These are phyloP conservation scores for Cadophora gregata DNA, from an alignment of 2,329 filamentous ascomycete species.

Conservation along the genomic window DNA sequence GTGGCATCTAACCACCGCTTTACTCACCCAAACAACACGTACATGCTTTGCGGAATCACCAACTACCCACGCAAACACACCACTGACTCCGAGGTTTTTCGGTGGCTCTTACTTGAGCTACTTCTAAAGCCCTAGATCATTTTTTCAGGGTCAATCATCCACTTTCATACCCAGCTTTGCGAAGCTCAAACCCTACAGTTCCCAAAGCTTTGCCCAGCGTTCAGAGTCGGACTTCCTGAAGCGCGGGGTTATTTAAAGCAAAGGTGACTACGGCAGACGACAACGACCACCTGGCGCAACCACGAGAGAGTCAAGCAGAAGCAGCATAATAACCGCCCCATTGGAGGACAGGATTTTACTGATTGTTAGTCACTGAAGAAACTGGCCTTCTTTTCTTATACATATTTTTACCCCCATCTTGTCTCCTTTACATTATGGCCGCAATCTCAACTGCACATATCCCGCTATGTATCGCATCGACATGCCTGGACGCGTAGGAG, in stretches of 20 bases:
- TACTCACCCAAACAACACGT: too few relatives aligned
- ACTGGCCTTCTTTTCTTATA: not conserved
- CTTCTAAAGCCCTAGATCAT: not conserved
- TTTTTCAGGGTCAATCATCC: not conserved
- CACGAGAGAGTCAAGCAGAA: not conserved
- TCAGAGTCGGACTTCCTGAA: not conserved
- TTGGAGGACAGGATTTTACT: slow-evolving; percentile 1
- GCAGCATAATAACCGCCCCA: not conserved
- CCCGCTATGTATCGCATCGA: not conserved
- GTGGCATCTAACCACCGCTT: too few relatives aligned
- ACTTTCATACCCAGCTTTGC: not conserved
- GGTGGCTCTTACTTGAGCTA: not conserved
- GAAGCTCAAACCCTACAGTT: not conserved
- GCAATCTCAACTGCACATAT: not conserved
- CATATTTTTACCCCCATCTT: not conserved
- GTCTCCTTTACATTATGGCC: not conserved
- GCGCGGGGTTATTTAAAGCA: not conserved
- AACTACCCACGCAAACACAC: not conserved
- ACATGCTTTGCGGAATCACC: not conserved
- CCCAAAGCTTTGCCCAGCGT: not conserved
- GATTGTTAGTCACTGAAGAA: not conserved
- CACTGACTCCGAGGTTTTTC: too few relatives aligned
- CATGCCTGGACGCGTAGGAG: not conserved
- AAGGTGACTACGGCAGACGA: slow-evolving; percentile 4
- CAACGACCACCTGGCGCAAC: not conserved